Conservation (phyloP, 169 alveolate species). For the Cryptosporidium baileyi region DNA sequence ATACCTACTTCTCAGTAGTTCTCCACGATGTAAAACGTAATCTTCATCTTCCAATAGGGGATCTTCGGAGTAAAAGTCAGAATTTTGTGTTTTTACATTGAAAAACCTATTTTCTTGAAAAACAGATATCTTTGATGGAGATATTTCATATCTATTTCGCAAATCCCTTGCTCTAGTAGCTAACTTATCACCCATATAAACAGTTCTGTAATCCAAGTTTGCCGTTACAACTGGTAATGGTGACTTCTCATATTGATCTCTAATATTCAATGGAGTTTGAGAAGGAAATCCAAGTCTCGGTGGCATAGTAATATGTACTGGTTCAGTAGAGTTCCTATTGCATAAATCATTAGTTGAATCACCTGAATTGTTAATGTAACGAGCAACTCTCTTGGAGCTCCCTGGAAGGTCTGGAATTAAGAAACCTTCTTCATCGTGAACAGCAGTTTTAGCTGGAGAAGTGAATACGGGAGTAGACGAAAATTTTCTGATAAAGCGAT, state of each 20-base stretch:
- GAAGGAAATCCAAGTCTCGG: slow-evolving; percentile 60
- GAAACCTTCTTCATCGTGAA: slow-evolving; percentile 56
- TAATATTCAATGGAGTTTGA: slow-evolving; percentile 50
- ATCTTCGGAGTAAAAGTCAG: not conserved
- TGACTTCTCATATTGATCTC: slow-evolving; percentile 38
- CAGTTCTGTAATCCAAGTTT: slow-evolving; percentile 43
- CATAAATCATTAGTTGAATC: not conserved
- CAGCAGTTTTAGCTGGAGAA: not conserved
- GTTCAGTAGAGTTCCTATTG: not conserved
- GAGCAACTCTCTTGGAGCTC: not conserved
- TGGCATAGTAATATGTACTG: slow-evolving; percentile 65
- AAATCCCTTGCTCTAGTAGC: slow-evolving; percentile 42
- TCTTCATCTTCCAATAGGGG: slow-evolving; percentile 13
- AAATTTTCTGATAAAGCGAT: not conserved
- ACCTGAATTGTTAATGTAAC: not conserved
- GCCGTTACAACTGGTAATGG: slow-evolving; percentile 64
- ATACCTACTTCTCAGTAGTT: slow-evolving; percentile 28
- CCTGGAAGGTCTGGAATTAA: slow-evolving; percentile 61
- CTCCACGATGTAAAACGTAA: slow-evolving; percentile 30
- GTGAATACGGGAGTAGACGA: slow-evolving; percentile 46
- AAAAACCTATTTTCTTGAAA: not conserved
- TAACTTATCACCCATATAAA: slow-evolving; percentile 50
- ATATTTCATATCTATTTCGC: not conserved
- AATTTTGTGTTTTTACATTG: not conserved
- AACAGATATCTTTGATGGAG: not conserved